Evolutionary conservation across 768 basidiomycete species (phyloP).

Genomic region (Termitomyces eurrhizus): DNA sequence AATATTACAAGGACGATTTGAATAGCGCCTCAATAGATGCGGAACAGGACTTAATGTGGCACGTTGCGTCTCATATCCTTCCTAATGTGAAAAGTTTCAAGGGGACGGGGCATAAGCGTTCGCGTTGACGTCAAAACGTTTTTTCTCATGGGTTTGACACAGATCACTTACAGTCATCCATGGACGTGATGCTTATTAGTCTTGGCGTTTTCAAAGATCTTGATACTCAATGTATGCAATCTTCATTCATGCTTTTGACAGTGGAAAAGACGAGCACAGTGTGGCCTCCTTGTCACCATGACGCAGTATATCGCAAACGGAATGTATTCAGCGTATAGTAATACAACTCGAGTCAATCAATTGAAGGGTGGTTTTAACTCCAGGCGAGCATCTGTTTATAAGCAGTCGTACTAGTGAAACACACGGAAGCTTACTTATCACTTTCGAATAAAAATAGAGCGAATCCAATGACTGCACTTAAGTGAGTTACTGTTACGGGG

Average conservation of each 20-base stretch:
- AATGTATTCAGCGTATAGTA: too few species aligned
- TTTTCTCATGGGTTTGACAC: not conserved
- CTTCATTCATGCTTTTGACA: not conserved
- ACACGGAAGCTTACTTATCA: too few species aligned
- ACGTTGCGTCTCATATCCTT: not conserved
- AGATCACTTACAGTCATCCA: not conserved
- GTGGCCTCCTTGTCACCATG: not conserved
- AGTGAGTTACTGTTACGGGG: too few species aligned
- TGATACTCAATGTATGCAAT: not conserved
- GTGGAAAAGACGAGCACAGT: not conserved
- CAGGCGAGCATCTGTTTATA: too few species aligned
- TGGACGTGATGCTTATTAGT: not conserved
- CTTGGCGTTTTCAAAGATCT: not conserved
- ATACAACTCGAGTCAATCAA: too few species aligned
- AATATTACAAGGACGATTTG: constrained; percentile 2
- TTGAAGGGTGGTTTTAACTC: too few species aligned
- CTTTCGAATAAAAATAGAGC: too few species aligned
- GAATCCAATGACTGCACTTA: too few species aligned
- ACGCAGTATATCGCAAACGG: too few species aligned
- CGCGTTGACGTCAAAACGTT: not conserved
- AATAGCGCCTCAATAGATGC: not conserved
- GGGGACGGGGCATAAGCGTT: constrained; percentile 3
- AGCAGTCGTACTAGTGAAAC: too few species aligned
- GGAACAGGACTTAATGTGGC: constrained; percentile 7
- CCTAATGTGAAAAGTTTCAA: constrained; percentile 12